Conservation (phyloP, 305 asterid genomes). For the Rubia tinctorum region DNA sequence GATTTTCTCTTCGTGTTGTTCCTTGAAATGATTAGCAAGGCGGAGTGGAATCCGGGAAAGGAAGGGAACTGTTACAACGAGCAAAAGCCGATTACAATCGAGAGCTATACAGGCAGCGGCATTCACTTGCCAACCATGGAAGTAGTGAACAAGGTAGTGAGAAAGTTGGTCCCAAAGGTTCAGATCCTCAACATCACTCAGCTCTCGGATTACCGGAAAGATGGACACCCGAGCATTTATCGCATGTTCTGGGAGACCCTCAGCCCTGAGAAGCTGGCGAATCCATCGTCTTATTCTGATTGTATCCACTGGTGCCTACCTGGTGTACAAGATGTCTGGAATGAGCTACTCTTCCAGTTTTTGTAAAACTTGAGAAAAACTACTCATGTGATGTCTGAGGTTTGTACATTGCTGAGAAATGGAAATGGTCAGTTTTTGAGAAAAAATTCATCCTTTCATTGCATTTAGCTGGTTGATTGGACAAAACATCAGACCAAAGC, state of each 20-base stretch:
- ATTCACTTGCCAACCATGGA: constrained; percentile 73
- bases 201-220: constrained; percentile 88
- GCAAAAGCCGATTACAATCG: constrained; percentile 50
- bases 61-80: constrained; percentile 82
- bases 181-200: constrained; percentile 68
- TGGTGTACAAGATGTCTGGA: constrained; percentile 88
- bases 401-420: background rate
- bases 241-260: constrained; percentile 91
- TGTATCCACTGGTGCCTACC: constrained; percentile 97
- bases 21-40: constrained; percentile 42
- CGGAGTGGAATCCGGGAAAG: constrained; percentile 67
- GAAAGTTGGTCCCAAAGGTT: constrained; percentile 56
- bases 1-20: background rate
- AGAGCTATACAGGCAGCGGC: constrained; percentile 66
- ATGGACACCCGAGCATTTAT: constrained; percentile 83
- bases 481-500: background rate
- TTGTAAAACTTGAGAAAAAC: constrained; percentile 25
- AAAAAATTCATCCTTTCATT: background rate
- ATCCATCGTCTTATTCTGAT: constrained; percentile 80
- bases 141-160: constrained; percentile 55
- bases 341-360: constrained; percentile 70
- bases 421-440: background rate
- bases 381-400: background rate
- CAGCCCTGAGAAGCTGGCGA: constrained; percentile 42
- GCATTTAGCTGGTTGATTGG: background rate